Percentiles rank a stretch among this genome's conserved stretches.
phyloP scores from a whole-genome alignment of 805 yeast species.

The Myxozyma neglecta region DNA sequence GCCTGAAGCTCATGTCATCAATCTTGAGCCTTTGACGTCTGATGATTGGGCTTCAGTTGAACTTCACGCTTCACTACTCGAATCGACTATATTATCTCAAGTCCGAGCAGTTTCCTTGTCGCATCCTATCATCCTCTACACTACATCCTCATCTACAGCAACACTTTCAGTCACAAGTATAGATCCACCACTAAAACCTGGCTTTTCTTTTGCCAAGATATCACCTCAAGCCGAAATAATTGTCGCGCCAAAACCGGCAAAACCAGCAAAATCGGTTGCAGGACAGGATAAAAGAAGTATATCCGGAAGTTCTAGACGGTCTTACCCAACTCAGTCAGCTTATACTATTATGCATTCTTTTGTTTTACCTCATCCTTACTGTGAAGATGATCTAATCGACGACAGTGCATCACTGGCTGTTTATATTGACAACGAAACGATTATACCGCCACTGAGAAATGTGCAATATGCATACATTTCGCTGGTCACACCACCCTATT shows the following conservation, averaged over 20 bases:
- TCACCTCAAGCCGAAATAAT: slow-evolving; percentile 67
- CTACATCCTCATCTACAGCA: slow-evolving; percentile 62
- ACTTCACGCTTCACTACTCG: slow-evolving; percentile 72
- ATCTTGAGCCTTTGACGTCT: slow-evolving; percentile 71
- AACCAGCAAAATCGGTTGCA: slow-evolving; percentile 6
- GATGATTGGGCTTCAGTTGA: slow-evolving; percentile 93
- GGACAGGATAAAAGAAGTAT: slow-evolving; percentile 4
- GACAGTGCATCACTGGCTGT: slow-evolving; percentile 42
- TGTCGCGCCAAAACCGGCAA: slow-evolving; percentile 63
- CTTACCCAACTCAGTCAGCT: neutral
- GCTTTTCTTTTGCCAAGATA: slow-evolving; percentile 49
- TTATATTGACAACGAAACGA: slow-evolving; percentile 48
- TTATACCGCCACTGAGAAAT: slow-evolving; percentile 40
- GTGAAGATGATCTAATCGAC: neutral
- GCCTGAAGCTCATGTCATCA: slow-evolving; percentile 60
- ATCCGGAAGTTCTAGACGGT: slow-evolving; percentile 13
- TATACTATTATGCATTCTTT: slow-evolving; percentile 32
- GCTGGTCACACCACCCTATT: slow-evolving; percentile 30
- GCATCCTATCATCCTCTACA: slow-evolving; percentile 59
- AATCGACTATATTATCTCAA: slow-evolving; percentile 71
- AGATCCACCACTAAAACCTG: slow-evolving; percentile 42
- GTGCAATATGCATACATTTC: slow-evolving; percentile 40
- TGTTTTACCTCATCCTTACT: slow-evolving; percentile 54
- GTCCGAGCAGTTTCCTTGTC: slow-evolving; percentile 65
- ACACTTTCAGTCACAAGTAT: slow-evolving; percentile 54